A percentile compares a stretch with the other conserved stretches of the same genome.
Conservation (phyloP, 495 filamentous ascomycete species). For the Trichoderma virens region DNA sequence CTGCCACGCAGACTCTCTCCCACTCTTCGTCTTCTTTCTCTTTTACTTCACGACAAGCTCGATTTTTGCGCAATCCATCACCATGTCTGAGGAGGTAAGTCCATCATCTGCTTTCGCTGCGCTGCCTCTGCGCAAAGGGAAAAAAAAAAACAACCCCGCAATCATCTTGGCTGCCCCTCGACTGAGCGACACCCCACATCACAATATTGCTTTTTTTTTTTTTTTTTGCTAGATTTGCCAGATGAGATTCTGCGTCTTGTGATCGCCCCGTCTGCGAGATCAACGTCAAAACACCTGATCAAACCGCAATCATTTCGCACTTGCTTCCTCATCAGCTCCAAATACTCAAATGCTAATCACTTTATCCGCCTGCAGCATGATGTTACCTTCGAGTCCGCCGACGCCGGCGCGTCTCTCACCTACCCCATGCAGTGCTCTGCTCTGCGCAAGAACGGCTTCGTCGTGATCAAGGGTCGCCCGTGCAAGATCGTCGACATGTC, state of each 20-base stretch:
- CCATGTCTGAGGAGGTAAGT: constrained; percentile 20
- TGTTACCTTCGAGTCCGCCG: constrained; percentile 81
- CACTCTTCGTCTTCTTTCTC: constrained; percentile 9
- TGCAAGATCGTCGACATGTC: constrained; percentile 99
- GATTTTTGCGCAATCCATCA: constrained; percentile 11
- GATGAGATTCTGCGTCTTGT: neutral
- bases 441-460: constrained; percentile 95
- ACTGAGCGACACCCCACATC: constrained; percentile 6
- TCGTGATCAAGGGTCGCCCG: constrained; percentile 95
- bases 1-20: constrained; percentile 5
- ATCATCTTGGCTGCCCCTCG: constrained; percentile 2
- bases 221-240: constrained; percentile 12
- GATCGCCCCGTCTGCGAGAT: neutral
- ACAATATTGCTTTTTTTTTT: constrained; percentile 13
- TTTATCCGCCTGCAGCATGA: constrained; percentile 57
- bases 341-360: constrained; percentile 14
- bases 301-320: neutral
- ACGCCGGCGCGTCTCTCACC: constrained; percentile 89
- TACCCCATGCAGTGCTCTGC: constrained; percentile 99
- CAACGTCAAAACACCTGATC: neutral
- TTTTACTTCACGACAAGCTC: constrained; percentile 11
- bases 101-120: neutral
- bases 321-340: neutral
- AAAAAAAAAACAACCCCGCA: constrained; percentile 1
- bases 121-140: neutral